Percentiles rank a stretch among this genome's conserved stretches.
phyloP scores from a whole-genome alignment of 2,329 filamentous ascomycete genomes.

The Colletotrichum tabaci region DNA sequence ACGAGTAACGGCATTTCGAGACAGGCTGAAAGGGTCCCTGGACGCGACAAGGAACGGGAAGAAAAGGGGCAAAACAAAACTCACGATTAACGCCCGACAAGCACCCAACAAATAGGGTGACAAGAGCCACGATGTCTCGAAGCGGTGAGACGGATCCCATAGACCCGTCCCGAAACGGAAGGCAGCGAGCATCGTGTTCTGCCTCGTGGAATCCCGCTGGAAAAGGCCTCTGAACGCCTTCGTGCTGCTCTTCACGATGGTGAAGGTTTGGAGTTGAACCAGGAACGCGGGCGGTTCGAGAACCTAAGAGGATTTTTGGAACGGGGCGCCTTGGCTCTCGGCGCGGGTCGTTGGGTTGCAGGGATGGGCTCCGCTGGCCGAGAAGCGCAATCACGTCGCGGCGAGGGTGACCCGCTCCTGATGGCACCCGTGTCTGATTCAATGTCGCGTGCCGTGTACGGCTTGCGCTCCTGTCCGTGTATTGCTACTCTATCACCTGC shows the following conservation, averaged over 20 bases:
- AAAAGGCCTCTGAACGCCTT: conserved; percentile 4
- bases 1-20: background rate
- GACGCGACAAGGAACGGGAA: background rate
- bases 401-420: conserved; percentile 25
- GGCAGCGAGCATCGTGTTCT: conserved; percentile 43
- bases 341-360: conserved; percentile 31
- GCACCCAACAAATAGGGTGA: conserved; percentile 73
- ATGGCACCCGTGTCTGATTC: conserved; percentile 6
- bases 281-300: conserved; percentile 20
- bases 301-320: conserved; percentile 33
- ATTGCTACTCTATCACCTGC: background rate
- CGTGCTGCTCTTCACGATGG: conserved; percentile 29
- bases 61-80: conserved; percentile 48
- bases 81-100: conserved; percentile 68
- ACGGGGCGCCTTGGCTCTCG: conserved; percentile 32
- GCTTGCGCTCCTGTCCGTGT: background rate
- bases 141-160: conserved; percentile 74
- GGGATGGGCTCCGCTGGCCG: conserved; percentile 26
- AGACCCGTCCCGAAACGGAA: conserved; percentile 59
- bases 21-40: background rate
- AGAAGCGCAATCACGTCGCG: conserved; percentile 30
- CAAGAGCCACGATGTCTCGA: conserved; percentile 87
- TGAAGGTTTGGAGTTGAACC: conserved; percentile 40
- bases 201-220: conserved; percentile 16
- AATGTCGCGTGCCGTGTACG: conserved; percentile 24